phyloP scores from a whole-genome alignment of 1,139 yeast genomes.

The Saccharomycopsis hybrid region DNA sequence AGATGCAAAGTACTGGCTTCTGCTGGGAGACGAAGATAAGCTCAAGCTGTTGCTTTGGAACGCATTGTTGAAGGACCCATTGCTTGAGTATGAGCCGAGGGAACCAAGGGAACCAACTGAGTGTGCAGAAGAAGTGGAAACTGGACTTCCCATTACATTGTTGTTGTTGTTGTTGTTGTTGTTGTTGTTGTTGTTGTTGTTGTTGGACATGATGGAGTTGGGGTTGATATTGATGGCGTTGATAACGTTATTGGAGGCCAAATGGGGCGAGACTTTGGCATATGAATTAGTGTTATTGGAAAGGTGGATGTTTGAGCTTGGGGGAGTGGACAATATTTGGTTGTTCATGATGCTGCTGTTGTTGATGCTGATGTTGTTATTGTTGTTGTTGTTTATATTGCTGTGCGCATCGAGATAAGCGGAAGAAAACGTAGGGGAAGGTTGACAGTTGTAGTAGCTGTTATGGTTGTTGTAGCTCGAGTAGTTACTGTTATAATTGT shows the following conservation, averaged over 20 bases:
- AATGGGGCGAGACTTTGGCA: background rate
- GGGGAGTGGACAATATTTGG: background rate
- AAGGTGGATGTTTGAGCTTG: background rate
- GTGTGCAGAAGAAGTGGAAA: conserved; percentile 2
- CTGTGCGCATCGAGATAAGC: background rate
- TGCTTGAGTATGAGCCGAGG: background rate
- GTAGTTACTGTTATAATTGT: background rate
- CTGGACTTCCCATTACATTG: conserved; percentile 1
- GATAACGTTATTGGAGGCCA: background rate
- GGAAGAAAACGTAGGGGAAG: no score
- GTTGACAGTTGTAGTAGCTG: no score
- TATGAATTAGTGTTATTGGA: background rate
- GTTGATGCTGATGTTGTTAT: background rate
- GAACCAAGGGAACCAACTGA: background rate
- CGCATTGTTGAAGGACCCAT: no score
- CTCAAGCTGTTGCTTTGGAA: conserved; percentile 1
- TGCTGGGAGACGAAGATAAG: no score
- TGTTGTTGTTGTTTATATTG: background rate
- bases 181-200: no score
- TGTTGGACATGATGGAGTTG: background rate
- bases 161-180: no score
- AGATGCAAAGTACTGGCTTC: conserved; percentile 27
- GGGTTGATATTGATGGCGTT: conserved; percentile 1
- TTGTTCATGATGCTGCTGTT: background rate
- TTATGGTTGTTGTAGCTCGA: no score